Evolutionary conservation across 345 rosid species (phyloP), one percentile per base, ranked within the genome.

Genomic region (Theobroma cacao): DNA sequence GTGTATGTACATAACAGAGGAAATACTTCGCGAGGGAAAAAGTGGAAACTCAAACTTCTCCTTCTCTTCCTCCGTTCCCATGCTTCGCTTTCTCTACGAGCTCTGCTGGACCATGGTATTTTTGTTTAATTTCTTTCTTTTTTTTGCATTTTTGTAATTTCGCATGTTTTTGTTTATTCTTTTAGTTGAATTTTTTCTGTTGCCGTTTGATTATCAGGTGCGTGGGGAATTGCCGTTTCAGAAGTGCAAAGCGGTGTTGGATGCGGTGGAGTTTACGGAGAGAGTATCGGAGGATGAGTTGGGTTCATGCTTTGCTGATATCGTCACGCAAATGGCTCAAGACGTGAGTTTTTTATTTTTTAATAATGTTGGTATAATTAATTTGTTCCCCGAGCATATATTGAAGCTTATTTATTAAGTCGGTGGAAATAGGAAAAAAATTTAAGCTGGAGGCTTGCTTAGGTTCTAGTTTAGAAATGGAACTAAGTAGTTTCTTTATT

Each of bases 71-170:
- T 91, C 97, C 30, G 96, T 93, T 1, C 91, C 92, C 75, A 55
- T 83, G 89, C 94, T 93, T 62, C 98, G 98, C 71, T 97, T 97
- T 86, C 92, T 94, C 74, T 94, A 87, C 85, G 99, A 97, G 90
- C 90, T 91, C 76, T 94, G 93, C 89, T 93, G 89, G 89, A 71
- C 84, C 80, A 74, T 86, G 97, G 98, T 96, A 84, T 52, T n/a
- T 64, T 38, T 63, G 58, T 68, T 26, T 30, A 33, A 73, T 11
- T 41, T 82, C 22, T 56, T 56, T 65, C 66, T 79, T 56, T 43
- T 63, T 28, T 78, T 5, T 72, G 63, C 1, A 13, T n/a, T 47
- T 30, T 10, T n/a, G 11, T 11, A 47, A 40, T 8, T 34, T 68
- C 48, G 47, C 66, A 80, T 79, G 56, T 15, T 2, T 3, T 33